Conservation (phyloP, 306 rosid species). For the Leucaena leucocephala region DNA sequence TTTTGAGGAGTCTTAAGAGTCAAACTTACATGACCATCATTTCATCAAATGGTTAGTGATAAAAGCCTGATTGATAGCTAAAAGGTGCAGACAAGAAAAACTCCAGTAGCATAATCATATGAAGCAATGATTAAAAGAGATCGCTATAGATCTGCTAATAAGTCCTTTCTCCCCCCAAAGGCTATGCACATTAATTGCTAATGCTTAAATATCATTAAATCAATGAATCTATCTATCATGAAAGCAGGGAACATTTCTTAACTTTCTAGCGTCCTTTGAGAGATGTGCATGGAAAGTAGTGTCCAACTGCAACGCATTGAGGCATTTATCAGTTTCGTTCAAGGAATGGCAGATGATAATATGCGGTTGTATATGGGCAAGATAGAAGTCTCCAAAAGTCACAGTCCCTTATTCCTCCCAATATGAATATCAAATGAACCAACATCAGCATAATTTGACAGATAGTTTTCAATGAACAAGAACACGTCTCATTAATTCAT, state of each 20-base stretch:
- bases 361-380: background rate
- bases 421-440: background rate
- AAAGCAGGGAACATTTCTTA: background rate
- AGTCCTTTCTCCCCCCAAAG: background rate
- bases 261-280: background rate
- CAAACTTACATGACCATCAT: background rate
- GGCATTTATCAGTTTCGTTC: background rate
- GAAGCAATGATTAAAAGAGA: conserved; percentile 7
- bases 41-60: background rate
- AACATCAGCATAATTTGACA: conserved; percentile 11
- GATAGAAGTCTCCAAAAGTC: background rate
- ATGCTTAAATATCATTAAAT: background rate
- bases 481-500: background rate
- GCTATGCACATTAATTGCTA: conserved; percentile 1
- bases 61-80: conserved; percentile 13
- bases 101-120: background rate
- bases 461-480: background rate
- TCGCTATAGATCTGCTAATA: background rate
- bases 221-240: background rate
- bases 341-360: background rate
- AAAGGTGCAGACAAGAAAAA: background rate
- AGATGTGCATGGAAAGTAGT: background rate
- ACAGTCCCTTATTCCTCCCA: no score
- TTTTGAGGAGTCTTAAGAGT: background rate
- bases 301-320: background rate